phyloP scores from a whole-genome alignment of 2,329 filamentous ascomycete genomes.

The Aspergillus calidoustus region DNA sequence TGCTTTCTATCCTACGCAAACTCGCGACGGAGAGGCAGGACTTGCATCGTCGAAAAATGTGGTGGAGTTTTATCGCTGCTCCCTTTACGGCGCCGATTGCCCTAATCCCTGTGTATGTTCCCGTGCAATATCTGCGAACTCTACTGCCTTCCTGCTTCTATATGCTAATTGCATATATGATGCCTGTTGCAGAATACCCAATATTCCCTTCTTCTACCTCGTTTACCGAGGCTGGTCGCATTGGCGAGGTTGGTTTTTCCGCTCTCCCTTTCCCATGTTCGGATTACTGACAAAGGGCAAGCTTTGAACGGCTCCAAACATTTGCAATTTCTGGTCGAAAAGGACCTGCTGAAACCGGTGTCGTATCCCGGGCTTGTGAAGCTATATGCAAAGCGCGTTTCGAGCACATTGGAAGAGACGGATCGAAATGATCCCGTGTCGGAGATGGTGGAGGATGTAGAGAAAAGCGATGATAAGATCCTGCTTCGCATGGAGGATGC shows the following conservation, averaged over 20 bases:
- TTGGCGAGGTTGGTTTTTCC: constrained; percentile 65
- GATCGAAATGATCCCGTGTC: constrained; percentile 33
- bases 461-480: constrained; percentile 52
- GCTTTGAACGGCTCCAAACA: constrained; percentile 84
- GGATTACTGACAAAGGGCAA: constrained; percentile 30
- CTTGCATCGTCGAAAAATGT: constrained; percentile 75
- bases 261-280: background rate
- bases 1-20: constrained; percentile 67
- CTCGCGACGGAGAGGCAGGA: constrained; percentile 80
- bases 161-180: background rate
- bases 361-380: constrained; percentile 74
- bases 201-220: constrained; percentile 96
- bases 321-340: constrained; percentile 77
- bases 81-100: constrained; percentile 83
- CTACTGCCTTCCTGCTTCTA: background rate
- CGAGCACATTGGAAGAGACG: constrained; percentile 35
- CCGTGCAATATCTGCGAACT: background rate
- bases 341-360: constrained; percentile 68
- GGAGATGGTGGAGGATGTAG: constrained; percentile 39
- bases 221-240: constrained; percentile 89
- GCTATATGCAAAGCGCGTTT: constrained; percentile 64
- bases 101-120: constrained; percentile 78
- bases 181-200: constrained; percentile 70
- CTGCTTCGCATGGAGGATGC: constrained; percentile 54
- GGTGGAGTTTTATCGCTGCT: constrained; percentile 81